Conservation (phyloP, 257 asterid genomes). For the Solanum clarkiae region DNA sequence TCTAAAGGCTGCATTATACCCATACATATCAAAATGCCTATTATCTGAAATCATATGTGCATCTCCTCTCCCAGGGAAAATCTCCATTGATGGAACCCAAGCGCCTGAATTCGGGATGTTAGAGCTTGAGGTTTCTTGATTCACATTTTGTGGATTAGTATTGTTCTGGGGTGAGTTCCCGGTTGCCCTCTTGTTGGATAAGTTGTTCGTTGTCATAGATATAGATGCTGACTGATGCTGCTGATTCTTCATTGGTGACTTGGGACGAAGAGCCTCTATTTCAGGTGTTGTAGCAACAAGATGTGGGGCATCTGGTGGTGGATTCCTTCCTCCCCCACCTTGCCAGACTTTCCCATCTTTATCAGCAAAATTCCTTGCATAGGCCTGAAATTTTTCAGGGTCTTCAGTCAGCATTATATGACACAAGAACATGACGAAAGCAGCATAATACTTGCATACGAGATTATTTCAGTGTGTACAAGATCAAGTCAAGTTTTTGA, state of each 20-base stretch:
- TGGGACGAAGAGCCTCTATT: slow-evolving; percentile 86
- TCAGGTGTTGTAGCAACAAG: slow-evolving; percentile 90
- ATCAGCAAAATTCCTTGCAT: slow-evolving; percentile 49
- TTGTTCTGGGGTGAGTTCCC: slow-evolving; percentile 59
- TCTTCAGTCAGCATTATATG: not conserved
- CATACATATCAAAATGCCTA: slow-evolving; percentile 44
- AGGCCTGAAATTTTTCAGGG: slow-evolving; percentile 36
- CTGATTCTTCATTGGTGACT: slow-evolving; percentile 97
- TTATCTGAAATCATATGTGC: slow-evolving; percentile 38
- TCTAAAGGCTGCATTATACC: slow-evolving; percentile 35
- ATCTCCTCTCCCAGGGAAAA: slow-evolving; percentile 44
- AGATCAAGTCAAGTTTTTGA: not conserved
- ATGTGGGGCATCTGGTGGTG: slow-evolving; percentile 97
- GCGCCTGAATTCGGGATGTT: slow-evolving; percentile 47
- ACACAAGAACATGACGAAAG: not conserved
- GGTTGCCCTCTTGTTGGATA: slow-evolving; percentile 46
- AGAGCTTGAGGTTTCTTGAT: slow-evolving; percentile 49
- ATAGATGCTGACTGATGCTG: slow-evolving; percentile 48
- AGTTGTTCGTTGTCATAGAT: slow-evolving; percentile 49
- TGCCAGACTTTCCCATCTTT: slow-evolving; percentile 93
- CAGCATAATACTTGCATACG: not conserved
- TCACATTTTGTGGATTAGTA: slow-evolving; percentile 22
- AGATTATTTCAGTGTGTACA: not conserved
- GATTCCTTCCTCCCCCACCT: slow-evolving; percentile 96
- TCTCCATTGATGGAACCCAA: slow-evolving; percentile 46